Percentiles rank a stretch among this genome's conserved stretches.
These are phyloP conservation scores for Hyaloraphidium curvatum DNA, from an alignment of 192 early-diverging fungal genomes.

Conservation along the genomic window DNA sequence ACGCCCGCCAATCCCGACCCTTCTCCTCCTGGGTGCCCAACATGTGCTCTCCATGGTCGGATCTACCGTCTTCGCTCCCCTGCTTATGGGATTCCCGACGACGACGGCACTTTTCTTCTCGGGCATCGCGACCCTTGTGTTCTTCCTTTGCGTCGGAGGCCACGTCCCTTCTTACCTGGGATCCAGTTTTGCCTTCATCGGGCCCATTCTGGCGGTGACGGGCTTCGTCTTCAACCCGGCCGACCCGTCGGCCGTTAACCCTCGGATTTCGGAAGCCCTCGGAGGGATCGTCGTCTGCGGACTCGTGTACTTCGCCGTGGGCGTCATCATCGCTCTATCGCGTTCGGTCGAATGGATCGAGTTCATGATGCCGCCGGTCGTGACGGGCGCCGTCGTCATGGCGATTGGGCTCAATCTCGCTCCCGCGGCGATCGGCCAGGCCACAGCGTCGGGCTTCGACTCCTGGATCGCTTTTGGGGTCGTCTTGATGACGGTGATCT, in stretches of 20 bases:
- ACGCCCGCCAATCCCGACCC: too few species aligned
- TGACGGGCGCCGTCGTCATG: conserved; percentile 33
- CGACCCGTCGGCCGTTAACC: conserved; percentile 12
- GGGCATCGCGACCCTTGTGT: conserved; percentile 31
- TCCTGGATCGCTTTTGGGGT: conserved; percentile 27
- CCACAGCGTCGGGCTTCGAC: conserved; percentile 17
- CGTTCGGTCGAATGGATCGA: conserved; percentile 25
- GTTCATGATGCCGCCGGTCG: conserved; percentile 28
- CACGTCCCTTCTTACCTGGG: conserved; percentile 32
- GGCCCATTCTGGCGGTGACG: conserved; percentile 22
- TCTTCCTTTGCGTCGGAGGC: conserved; percentile 25
- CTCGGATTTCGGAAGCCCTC: conserved; percentile 17
- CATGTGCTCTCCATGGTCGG: conserved; percentile 37
- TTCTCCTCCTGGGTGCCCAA: too few species aligned
- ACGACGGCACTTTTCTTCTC: conserved; percentile 31
- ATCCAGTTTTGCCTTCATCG: conserved; percentile 29
- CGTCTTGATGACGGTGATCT: conserved; percentile 14
- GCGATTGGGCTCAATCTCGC: conserved; percentile 31
- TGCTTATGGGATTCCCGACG: conserved; percentile 18
- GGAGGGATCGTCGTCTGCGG: conserved; percentile 30
- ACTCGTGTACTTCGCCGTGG: conserved; percentile 20
- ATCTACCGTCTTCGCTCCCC: conserved; percentile 24
- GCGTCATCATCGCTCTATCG: conserved; percentile 17
- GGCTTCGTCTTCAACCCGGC: conserved; percentile 17
- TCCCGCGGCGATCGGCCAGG: conserved; percentile 17